phyloP scores from a whole-genome alignment of 2,329 filamentous ascomycete species.

The Plectosphaerella plurivora region DNA sequence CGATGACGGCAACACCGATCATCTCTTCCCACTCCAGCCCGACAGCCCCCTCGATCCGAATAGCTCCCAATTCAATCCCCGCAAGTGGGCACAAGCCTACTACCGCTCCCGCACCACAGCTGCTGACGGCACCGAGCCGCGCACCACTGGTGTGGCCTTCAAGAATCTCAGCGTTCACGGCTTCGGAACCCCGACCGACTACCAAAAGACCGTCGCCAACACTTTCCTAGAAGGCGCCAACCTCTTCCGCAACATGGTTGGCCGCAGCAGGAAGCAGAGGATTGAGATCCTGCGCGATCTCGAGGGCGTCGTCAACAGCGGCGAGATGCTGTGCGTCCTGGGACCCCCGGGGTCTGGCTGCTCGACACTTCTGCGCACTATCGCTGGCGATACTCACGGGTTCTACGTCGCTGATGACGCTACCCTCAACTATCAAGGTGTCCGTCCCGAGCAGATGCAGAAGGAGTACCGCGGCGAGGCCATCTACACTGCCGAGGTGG shows the following conservation, averaged over 20 bases:
- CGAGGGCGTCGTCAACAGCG: conserved; percentile 47
- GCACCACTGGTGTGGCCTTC: conserved; percentile 20
- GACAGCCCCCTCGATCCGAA: conserved; percentile 16
- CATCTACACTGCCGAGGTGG: conserved; percentile 24
- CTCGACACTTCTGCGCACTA: conserved; percentile 63
- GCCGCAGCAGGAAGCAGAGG: neutral
- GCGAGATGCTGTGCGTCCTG: conserved; percentile 54
- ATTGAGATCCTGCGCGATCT: conserved; percentile 48
- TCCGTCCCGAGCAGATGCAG: conserved; percentile 8
- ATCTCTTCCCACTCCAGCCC: conserved; percentile 7
- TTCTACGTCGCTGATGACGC: conserved; percentile 29
- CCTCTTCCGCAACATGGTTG: neutral
- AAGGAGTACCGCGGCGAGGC: conserved; percentile 47
- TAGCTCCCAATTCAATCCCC: conserved; percentile 17
- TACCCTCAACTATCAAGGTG: conserved; percentile 10
- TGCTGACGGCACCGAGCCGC: conserved; percentile 11
- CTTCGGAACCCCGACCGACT: conserved; percentile 15
- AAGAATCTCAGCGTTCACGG: conserved; percentile 16
- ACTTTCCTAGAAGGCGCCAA: conserved; percentile 18
- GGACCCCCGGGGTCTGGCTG: conserved; percentile 55
- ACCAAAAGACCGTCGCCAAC: conserved; percentile 22
- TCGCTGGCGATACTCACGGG: conserved; percentile 60
- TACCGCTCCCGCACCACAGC: conserved; percentile 16
- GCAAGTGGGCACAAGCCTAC: conserved; percentile 18
- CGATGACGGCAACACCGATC: neutral